These are phyloP conservation scores for Trypanosomatidae sp. DNA, from an alignment of 208 protist genomes.

Conservation along the genomic window DNA sequence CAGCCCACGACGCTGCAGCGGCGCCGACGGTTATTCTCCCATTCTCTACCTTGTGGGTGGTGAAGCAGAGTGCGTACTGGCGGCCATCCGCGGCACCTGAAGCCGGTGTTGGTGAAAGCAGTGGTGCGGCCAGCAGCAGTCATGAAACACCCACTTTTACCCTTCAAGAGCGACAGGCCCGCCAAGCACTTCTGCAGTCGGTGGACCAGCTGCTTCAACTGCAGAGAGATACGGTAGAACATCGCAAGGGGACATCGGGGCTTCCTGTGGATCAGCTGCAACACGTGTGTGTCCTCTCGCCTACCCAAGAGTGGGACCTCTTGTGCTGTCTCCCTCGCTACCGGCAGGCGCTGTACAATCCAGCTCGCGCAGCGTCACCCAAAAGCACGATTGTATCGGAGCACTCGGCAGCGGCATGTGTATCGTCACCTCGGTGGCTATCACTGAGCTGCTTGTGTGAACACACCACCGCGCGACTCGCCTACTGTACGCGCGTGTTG, in stretches of 20 bases:
- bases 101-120: neutral
- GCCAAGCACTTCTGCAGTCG: constrained; percentile 50
- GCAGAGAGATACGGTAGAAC: constrained; percentile 24
- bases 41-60: constrained; percentile 56
- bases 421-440: constrained; percentile 26
- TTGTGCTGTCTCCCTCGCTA: constrained; percentile 43
- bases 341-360: constrained; percentile 12
- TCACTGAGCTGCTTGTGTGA: constrained; percentile 48
- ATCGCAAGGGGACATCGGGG: neutral
- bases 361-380: neutral
- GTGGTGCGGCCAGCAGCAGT: neutral
- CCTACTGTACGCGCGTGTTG: constrained; percentile 37
- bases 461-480: constrained; percentile 32
- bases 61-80: constrained; percentile 58
- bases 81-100: constrained; percentile 2
- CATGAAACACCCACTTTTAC: constrained; percentile 21
- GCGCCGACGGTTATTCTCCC: constrained; percentile 34
- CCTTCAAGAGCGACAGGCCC: constrained; percentile 67
- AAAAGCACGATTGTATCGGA: neutral
- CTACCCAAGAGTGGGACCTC: constrained; percentile 62
- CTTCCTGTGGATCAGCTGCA: constrained; percentile 1
- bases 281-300: constrained; percentile 15
- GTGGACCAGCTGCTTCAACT: constrained; percentile 61
- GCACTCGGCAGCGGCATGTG: neutral
- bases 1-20: neutral